Base-by-base conservation (phyloP, 2,329 filamentous ascomycete genomes). In the Xylaria arbuscula region DNA sequence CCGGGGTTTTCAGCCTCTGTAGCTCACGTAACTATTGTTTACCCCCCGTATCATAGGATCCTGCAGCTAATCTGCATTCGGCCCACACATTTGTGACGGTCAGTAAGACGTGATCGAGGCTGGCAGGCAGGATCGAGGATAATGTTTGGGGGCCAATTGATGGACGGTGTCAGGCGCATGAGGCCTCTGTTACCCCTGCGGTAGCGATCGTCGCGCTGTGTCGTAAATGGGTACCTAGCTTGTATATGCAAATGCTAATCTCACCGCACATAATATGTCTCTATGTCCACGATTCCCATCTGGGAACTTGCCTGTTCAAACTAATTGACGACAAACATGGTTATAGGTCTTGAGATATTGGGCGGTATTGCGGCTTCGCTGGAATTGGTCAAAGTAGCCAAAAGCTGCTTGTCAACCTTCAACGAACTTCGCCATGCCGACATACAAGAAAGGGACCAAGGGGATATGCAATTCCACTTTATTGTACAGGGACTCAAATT, bases 401-500 rank as follows among this genome's bases (percentile, higher is more conserved):
- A 47, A 34, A 47, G 40, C 40, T 58, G 55, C 24, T n/a, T 58
- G 15, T 58, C 55, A 13, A 58, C 7, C 3, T 47, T 45, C 10
- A 58, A 48, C 10, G 55, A 45, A 7, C 34, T 58, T 10, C 38
- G 40, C 13, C 19, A 58, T 32, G 40, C 55, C 4, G 28, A 58
- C 8, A 45, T 58, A 32, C 55, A 58, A 9, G 38, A 28, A 15
- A 34, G 40, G 2, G 55, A 45, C 24, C 55, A 47, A 17, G 24
- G 7, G 24, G 40, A 58, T 32, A 45, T 58, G 22, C 55, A 58
- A 47, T 58, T 58, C 7, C 55, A 47, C 8, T 34, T 58, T 19
- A 47, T 58, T 6, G 55, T 47, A 10, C 55, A 58, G 47, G 40
- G 55, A 17, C 22, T 47, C 55, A 58, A 58, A 47, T 58, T 58